Conservation (phyloP, 768 basidiomycete species). For the Aureoboletus auriporus region DNA sequence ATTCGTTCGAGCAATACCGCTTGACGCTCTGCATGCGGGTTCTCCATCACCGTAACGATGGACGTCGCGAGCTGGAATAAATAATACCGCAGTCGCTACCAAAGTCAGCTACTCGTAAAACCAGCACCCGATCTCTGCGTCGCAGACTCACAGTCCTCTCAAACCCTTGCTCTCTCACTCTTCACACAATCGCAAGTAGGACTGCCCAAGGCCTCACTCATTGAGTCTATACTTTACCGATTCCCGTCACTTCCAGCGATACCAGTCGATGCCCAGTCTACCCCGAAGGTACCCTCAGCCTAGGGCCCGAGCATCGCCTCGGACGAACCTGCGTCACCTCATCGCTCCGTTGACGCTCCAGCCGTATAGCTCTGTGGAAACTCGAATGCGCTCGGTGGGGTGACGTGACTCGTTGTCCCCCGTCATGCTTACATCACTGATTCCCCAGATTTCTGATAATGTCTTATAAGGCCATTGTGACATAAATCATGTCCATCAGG, state of each 20-base stretch:
- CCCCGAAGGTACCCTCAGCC: slow-evolving; percentile 18
- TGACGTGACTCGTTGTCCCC: too few species aligned
- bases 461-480: too few species aligned
- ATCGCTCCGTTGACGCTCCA: neutral
- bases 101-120: too few species aligned
- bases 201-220: slow-evolving; percentile 2
- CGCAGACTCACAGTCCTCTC: slow-evolving; percentile 19
- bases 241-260: slow-evolving; percentile 15
- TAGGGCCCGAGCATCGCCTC: slow-evolving; percentile 32
- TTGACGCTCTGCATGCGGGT: slow-evolving; percentile 88
- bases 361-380: slow-evolving; percentile 15
- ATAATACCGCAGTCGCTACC: too few species aligned
- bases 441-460: too few species aligned
- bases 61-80: too few species aligned
- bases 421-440: too few species aligned
- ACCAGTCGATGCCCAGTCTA: slow-evolving; percentile 17
- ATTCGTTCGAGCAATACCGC: slow-evolving; percentile 88
- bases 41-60: slow-evolving; percentile 54
- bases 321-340: slow-evolving; percentile 18
- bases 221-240: slow-evolving; percentile 6
- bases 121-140: neutral
- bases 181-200: slow-evolving; percentile 3
- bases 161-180: slow-evolving; percentile 7
- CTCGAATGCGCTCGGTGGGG: slow-evolving; percentile 19
- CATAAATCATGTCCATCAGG: too few species aligned